Evolutionary conservation across 768 basidiomycete genomes (phyloP), one percentile per base, ranked within the genome.

Genomic region (Trametes cubensis): DNA sequence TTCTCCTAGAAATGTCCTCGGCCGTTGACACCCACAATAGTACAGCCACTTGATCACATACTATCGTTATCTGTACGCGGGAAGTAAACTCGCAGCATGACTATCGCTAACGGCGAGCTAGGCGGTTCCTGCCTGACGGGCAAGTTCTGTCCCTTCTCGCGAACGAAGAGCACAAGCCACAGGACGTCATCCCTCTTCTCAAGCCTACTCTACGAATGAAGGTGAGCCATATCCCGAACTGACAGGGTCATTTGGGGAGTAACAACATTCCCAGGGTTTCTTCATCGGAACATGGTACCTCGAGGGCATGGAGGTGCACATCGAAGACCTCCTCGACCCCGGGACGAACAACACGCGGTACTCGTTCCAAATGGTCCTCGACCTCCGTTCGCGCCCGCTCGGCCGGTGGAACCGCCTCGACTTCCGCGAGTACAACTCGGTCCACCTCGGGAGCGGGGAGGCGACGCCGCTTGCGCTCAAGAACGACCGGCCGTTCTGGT

Each of bases 401-500:
- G 94, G 94, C 7, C 79, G 89, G 56, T 95, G 88, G 87, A 94
- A 92, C 74, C 89, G 85, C 69, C 80, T 96, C 62, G 86, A 92
- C 55, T 81, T 95, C 21, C 70, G 78, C 47, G 79, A 80, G 13
- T 96, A 96, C 72, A 82, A 88, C 55, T 89, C 89, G 0, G 83
- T 95, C 5, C 83, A 89, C 59, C 67, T 90, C n/a, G 85, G 83
- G 61, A 89, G 82, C 18, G 93, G 91, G 2, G 93, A 94, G 70
- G 77, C 81, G 14, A 72, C 82, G 11, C 85, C 88, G 18, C 77
- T 96, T 28, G 78, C 84, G 11, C 75, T 95, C 67, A 92, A 91
- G 70, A 86, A 94, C 66, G 92, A 94, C 72, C 81, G 91, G 57
- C 85, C 93, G n/a, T 96, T 92, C 73, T 95, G 90, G 87, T 97